Evolutionary conservation across 345 rosid species (phyloP).

Genomic region (Brassica rapa): DNA sequence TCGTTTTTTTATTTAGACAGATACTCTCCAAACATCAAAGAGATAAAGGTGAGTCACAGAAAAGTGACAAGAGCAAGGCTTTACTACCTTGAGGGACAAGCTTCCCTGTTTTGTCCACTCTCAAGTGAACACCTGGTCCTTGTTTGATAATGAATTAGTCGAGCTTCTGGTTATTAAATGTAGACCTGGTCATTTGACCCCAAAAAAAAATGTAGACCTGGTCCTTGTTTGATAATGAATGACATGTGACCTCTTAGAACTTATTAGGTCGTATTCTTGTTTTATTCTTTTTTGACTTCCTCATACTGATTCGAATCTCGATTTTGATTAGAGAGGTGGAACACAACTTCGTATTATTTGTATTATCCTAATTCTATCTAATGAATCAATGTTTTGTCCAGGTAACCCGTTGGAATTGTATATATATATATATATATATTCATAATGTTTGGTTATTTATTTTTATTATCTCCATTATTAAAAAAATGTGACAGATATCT

Average conservation of each 20-base stretch:
- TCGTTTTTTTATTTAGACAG: too few relatives aligned
- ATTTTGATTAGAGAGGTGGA: background rate
- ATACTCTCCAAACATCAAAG: too few relatives aligned
- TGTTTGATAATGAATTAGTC: too few relatives aligned
- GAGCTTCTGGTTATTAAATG: constrained; percentile 4
- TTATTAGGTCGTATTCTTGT: background rate
- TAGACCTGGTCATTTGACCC: constrained; percentile 23
- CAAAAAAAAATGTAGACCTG: constrained; percentile 30
- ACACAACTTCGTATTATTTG: background rate
- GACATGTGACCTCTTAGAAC: background rate
- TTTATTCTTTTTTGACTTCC: background rate
- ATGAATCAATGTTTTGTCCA: background rate
- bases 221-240: constrained; percentile 11
- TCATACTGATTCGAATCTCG: constrained; percentile 2
- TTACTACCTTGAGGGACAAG: constrained; percentile 82
- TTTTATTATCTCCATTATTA: too few relatives aligned
- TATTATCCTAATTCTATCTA: background rate
- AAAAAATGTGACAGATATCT: background rate
- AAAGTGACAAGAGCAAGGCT: too few relatives aligned
- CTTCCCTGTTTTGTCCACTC: constrained; percentile 92
- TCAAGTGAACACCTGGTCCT: constrained; percentile 66
- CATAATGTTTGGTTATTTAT: too few relatives aligned
- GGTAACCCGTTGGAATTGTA: background rate
- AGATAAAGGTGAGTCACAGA: too few relatives aligned
- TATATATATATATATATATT: too few relatives aligned